Conservation (phyloP, 805 yeast genomes). For the Candida silvicultrix region DNA sequence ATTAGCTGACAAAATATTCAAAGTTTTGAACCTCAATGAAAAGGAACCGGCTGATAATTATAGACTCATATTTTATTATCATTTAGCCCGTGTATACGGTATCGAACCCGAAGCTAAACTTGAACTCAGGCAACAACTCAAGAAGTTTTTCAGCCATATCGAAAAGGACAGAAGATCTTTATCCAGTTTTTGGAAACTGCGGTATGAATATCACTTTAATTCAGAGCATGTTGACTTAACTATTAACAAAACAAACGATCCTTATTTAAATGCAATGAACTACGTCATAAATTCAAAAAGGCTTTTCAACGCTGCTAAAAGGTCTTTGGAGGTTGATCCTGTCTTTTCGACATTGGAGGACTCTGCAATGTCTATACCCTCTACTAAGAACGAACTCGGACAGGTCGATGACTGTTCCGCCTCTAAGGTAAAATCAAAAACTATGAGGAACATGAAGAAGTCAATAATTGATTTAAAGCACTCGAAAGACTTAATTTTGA, state of each 20-base stretch:
- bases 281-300: conserved; percentile 25
- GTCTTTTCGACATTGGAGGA: conserved; percentile 42
- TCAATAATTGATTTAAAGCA: conserved; percentile 17
- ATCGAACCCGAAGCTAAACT: neutral
- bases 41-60: conserved; percentile 14
- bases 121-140: conserved; percentile 8
- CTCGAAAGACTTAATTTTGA: conserved; percentile 14
- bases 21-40: conserved; percentile 3
- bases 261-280: conserved; percentile 19
- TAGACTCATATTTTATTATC: conserved; percentile 15
- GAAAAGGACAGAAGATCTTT: conserved; percentile 15
- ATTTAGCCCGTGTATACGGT: conserved; percentile 14
- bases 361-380: conserved; percentile 42
- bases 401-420: conserved; percentile 2
- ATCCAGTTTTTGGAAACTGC: conserved; percentile 13
- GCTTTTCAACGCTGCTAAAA: conserved; percentile 25
- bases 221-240: conserved; percentile 8
- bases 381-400: conserved; percentile 14
- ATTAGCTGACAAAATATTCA: conserved; percentile 12
- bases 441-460: conserved; percentile 16
- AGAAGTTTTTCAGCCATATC: conserved; percentile 10
- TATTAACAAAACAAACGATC: conserved; percentile 10
- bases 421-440: conserved; percentile 14
- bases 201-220: conserved; percentile 18
- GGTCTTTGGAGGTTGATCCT: conserved; percentile 36